Base-by-base conservation (phyloP, 176 grass and related monocot genomes). In the maize (Zea mays) region DNA sequence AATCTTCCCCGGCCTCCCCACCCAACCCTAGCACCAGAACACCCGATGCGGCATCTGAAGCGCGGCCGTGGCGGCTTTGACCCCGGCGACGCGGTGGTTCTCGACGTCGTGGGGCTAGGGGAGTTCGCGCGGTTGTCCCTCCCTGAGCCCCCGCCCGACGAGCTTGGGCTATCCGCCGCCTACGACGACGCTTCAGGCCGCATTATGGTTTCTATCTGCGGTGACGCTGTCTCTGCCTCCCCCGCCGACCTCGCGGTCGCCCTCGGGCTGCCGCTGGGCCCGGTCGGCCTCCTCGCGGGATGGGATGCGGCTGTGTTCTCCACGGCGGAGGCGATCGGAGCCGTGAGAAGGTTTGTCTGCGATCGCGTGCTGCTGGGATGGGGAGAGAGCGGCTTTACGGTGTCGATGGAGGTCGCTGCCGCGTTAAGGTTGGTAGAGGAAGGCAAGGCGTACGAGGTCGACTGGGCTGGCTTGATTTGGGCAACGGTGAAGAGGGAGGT, bases 401-500 rank as follows among this genome's bases (percentile, higher is more conserved):
- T 16, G 39, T 37, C 17, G 17, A 67, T n/a, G 17, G 85, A 87
- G 58, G 73, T 45, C 33, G 59, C 67, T 5, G 34, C 19, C 40
- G 85, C 67, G n/a, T 6, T 77, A 67, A 73, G 49, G 67, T 69
- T 82, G 73, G 85, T 87, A 49, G 79, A 67, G 48, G 41, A 40
- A 19, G 85, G 85, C 59, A 82, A 46, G 73, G 66, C 79, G 35
- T 33, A 78, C 49, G 34, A 13, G n/a, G 79, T 87, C 66, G 73
- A 73, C 54, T 87, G 85, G 79, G 80, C 34, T 15, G 5, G 7
- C 7, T 17, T 87, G 68, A 44, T 87, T 12, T 87, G 85, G 85
- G 60, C 50, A 0, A 37, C 83, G 62, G 42, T 87, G 42, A 36
- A 65, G 62, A 19, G 15, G 59, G 79, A 72, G 35, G 50, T 83